phyloP scores from a whole-genome alignment of 148 eudicot species.

The Cornus kousa region DNA sequence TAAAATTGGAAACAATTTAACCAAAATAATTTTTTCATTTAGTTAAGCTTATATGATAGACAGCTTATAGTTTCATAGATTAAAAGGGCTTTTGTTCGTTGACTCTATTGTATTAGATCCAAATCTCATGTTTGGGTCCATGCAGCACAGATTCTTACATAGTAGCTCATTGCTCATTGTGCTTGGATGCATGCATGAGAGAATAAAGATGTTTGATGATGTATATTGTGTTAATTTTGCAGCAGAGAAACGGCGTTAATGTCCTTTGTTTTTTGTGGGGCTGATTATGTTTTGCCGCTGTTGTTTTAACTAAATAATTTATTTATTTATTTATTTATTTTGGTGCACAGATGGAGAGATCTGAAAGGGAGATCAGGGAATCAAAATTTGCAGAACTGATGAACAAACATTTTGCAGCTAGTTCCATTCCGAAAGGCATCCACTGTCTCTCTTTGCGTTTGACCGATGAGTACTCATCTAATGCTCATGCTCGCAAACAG shows the following conservation, averaged over 20 bases:
- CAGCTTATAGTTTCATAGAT: not conserved
- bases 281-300: not conserved
- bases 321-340: constrained; percentile 1
- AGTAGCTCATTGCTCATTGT: not conserved
- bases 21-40: not conserved
- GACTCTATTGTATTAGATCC: not conserved
- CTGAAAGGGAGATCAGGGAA: constrained; percentile 78
- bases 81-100: not conserved
- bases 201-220: not conserved
- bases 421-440: constrained; percentile 93
- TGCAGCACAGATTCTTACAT: not conserved
- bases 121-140: not conserved
- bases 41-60: not conserved
- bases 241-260: not conserved
- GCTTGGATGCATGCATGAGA: not conserved
- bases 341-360: constrained; percentile 84
- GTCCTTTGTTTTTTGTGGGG: not conserved
- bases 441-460: constrained; percentile 93
- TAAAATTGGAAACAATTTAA: no score
- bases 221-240: not conserved
- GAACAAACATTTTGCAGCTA: constrained; percentile 98
- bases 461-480: constrained; percentile 97
- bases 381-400: constrained; percentile 91
- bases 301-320: constrained; percentile 5
- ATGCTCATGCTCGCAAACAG: constrained; percentile 97